Percentiles rank a stretch among this genome's conserved stretches.
These are phyloP conservation scores for Penstemon barbatus DNA, from an alignment of 257 asterid species.

Conservation along the genomic window DNA sequence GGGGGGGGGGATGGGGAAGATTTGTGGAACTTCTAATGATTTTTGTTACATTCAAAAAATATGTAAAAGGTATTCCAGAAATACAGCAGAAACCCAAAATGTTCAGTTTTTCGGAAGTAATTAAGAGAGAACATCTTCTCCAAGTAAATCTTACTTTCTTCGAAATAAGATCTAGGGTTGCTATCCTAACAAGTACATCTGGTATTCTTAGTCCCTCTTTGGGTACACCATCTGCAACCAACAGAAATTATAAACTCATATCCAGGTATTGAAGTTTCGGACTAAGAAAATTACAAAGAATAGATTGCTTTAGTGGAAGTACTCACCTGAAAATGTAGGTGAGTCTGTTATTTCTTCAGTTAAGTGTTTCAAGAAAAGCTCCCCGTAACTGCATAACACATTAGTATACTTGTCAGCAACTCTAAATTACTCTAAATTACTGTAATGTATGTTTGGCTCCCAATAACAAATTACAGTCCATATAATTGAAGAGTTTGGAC, in stretches of 20 bases:
- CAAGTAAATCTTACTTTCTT: constrained; percentile 64
- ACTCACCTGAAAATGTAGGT: constrained; percentile 79
- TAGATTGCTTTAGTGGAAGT: constrained; percentile 13
- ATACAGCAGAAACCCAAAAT: constrained; percentile 3
- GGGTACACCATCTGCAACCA: constrained; percentile 91
- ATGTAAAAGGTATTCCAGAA: background rate
- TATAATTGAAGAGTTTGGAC: background rate
- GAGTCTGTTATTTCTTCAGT: constrained; percentile 67
- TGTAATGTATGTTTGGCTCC: constrained; percentile 17
- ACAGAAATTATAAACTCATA: constrained; percentile 23
- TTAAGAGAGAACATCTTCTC: background rate
- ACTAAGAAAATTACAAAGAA: constrained; percentile 28
- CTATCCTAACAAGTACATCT: constrained; percentile 88
- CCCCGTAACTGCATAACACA: constrained; percentile 63
- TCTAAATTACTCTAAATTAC: constrained; percentile 12
- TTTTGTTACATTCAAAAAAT: too few relatives aligned
- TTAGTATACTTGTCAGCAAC: constrained; percentile 22
- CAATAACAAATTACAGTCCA: constrained; percentile 9
- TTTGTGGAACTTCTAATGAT: background rate
- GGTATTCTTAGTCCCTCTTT: constrained; percentile 89
- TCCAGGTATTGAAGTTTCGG: constrained; percentile 11
- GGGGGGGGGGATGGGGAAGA: background rate
- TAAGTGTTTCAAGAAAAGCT: constrained; percentile 72
- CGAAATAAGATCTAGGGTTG: constrained; percentile 60
- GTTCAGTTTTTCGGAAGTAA: background rate